These are phyloP conservation scores for Calophaca sinica DNA, from an alignment of 306 rosid species.

Conservation along the genomic window DNA sequence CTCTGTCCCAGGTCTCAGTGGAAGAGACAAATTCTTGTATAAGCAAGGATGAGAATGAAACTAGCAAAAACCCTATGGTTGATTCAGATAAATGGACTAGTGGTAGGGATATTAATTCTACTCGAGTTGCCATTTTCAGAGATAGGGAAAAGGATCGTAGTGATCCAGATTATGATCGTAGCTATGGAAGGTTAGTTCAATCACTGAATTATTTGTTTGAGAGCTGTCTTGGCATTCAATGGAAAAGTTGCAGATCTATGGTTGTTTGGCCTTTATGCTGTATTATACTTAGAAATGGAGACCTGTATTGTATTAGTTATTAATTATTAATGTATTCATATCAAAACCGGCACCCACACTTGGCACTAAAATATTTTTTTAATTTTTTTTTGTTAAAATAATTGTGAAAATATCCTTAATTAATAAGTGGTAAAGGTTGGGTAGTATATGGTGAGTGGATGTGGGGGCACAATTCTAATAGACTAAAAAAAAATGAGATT, in stretches of 20 bases:
- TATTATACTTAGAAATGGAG: neutral
- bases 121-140: conserved; percentile 85
- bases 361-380: neutral
- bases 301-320: conserved; percentile 2
- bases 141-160: conserved; percentile 86
- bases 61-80: conserved; percentile 47
- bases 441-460: neutral
- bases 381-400: neutral
- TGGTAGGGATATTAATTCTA: conserved; percentile 55
- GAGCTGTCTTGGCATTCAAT: conserved; percentile 25
- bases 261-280: conserved; percentile 16
- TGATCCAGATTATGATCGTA: conserved; percentile 90
- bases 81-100: conserved; percentile 54
- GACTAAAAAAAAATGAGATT: neutral
- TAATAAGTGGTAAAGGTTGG: neutral
- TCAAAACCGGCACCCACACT: neutral
- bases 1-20: conserved; percentile 37
- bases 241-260: neutral
- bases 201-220: neutral
- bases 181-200: conserved; percentile 66
- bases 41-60: conserved; percentile 60
- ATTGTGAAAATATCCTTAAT: neutral
- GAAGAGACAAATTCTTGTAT: conserved; percentile 53
- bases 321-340: neutral
- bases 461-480: neutral